Base-by-base conservation (phyloP, 164 flowering plant species). In the Berberis vulgaris region DNA sequence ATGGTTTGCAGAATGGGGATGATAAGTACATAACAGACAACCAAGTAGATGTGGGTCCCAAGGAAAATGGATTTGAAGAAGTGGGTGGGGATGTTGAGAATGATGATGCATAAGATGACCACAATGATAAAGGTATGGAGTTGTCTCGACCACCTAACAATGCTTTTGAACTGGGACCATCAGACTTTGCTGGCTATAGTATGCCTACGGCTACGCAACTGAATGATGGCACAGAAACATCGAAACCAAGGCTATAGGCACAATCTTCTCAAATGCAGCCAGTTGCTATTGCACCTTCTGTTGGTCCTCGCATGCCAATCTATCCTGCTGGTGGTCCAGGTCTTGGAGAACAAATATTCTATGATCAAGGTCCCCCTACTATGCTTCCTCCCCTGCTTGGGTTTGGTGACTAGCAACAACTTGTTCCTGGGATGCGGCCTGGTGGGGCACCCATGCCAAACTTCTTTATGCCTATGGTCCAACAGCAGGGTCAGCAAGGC, bases 251-350 rank as follows among this genome's bases (percentile, higher is more conserved):
- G 26, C 26, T 6, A 47, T 79, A 93, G 98, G 94, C 91, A 38
- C 98, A 93, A 61, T 93, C 88, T 80, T 78, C 96, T 47, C 97
- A 89, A 72, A 79, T 88, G 85, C 75, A 91, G 43, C 97, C 94
- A 11, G 86, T 88, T 72, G 79, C 89, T 39, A 79, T 88, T 77
- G 67, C 87, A 44, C 81, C 89, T 52, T 66, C 96, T 7, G 86
- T 86, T 63, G 83, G 80, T 71, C 90, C 96, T 67, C 91, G 91
- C 11, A 80, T 89, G 85, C 98, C 93, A 44, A 83, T 93, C 78
- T 90, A 86, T 53, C 83, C 94, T 3, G 85, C 97, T 62, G 87
- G 89, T 70, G 87, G 82, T 67, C 94, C 98, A 2, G 93, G 95
- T 39, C 65, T 93, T 60, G 96, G 96, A 38, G 90, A 85, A 59